Evolutionary conservation across 352 stramenopile species (phyloP).

Genomic region (Phytophthora quininea): DNA sequence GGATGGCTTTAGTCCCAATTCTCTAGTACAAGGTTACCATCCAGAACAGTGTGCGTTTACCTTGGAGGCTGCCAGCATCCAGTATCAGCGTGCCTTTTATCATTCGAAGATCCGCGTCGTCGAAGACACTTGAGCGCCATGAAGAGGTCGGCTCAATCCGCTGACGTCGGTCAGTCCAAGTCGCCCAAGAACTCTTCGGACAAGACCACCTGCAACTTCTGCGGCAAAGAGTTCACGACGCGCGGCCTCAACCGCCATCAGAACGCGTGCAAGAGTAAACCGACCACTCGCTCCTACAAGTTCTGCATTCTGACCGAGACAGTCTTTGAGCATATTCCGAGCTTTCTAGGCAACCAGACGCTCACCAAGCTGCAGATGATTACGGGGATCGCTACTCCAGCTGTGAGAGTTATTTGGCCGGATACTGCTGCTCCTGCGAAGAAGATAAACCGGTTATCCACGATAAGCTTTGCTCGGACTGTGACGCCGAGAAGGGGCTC

Average conservation of each 20-base stretch:
- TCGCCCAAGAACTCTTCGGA: not conserved
- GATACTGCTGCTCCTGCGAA: slow-evolving; percentile 22
- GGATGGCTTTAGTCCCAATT: too few relatives aligned
- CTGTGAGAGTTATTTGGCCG: slow-evolving; percentile 4
- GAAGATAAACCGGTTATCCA: slow-evolving; percentile 13
- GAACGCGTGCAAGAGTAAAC: slow-evolving; percentile 9
- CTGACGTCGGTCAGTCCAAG: not conserved
- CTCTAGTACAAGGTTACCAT: too few relatives aligned
- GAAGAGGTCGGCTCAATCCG: not conserved
- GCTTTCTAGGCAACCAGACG: slow-evolving; percentile 21
- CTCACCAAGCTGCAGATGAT: slow-evolving; percentile 20
- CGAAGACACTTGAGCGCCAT: not conserved
- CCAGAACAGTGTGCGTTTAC: too few relatives aligned
- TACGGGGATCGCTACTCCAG: slow-evolving; percentile 13
- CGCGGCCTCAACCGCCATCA: slow-evolving; percentile 13
- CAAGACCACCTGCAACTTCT: not conserved
- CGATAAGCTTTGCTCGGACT: not conserved
- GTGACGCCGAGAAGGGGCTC: not conserved
- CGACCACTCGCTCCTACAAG: slow-evolving; percentile 2
- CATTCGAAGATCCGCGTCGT: too few relatives aligned
- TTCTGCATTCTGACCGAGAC: slow-evolving; percentile 12
- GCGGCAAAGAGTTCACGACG: slow-evolving; percentile 4
- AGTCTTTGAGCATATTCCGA: slow-evolving; percentile 17
- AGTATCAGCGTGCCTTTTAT: too few relatives aligned
- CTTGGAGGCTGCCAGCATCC: too few relatives aligned